Evolutionary conservation across 2,329 filamentous ascomycete genomes (phyloP).

Genomic region (Grosmannia serpens): DNA sequence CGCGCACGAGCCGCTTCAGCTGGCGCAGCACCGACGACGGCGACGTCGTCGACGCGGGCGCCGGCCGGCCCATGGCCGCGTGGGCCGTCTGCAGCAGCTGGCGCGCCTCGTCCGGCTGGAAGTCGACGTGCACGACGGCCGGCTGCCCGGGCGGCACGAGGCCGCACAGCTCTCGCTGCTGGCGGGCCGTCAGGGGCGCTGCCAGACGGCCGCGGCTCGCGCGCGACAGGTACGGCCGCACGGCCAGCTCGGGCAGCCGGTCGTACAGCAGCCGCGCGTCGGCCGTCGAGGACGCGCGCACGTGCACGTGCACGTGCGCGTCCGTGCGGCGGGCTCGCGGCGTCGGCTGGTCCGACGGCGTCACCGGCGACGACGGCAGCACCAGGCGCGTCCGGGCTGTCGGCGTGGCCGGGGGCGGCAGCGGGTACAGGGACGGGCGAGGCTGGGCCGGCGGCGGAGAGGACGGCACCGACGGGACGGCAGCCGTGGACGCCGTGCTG

Average conservation of each 20-base stretch:
- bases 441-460: not conserved
- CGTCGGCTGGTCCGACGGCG: not conserved
- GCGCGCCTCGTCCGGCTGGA: slow-evolving; percentile 25
- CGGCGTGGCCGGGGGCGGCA: not conserved
- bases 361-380: not conserved
- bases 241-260: not conserved
- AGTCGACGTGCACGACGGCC: slow-evolving; percentile 32
- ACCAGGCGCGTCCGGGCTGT: not conserved
- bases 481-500: not conserved
- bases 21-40: not conserved
- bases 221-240: not conserved
- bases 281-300: not conserved
- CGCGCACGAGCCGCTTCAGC: not conserved
- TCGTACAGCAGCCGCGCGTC: not conserved
- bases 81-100: not conserved
- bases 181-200: not conserved
- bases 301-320: not conserved
- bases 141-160: not conserved
- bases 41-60: not conserved
- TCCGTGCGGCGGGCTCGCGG: not conserved
- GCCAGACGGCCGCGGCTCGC: not conserved
- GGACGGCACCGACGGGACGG: not conserved
- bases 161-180: not conserved
- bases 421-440: not conserved
- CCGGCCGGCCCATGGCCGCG: not conserved